Evolutionary conservation across 208 protist species (phyloP), one percentile per base, ranked within the genome.

Genomic region (Wallacemonas sp.): DNA sequence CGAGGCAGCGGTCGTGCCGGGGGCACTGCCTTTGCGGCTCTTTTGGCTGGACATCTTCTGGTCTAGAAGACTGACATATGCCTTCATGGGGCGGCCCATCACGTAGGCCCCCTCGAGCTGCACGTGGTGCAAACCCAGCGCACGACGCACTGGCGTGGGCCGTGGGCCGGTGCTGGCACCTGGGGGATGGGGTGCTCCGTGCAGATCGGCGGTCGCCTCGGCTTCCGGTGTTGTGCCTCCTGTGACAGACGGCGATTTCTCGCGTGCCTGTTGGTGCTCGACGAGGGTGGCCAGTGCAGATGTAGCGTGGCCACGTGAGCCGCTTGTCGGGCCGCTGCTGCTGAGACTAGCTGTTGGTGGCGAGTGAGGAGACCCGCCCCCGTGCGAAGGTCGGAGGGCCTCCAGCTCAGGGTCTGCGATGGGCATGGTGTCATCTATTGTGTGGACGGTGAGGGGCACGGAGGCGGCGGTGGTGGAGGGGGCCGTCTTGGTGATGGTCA

Each of bases 261-360:
- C 72, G 0, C 83, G 77, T 41, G 80, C 78, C 53, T 80, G 67
- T 44, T 89, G 79, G 45, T 93, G 83, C 30, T 85, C 79, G 14
- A 82, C 62, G n/a, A 93, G 68, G 3, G 82, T 90, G 41, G 65
- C 67, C 30, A 80, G 60, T 0, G 82, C 79, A 6, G 72, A 75
- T 0, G 77, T 61, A 19, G 64, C 62, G 21, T 76, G 68, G 53
- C 71, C 77, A 39, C 63, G 46, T 0, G 53, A 2, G 17, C 36
- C 58, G 36, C 24, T 45, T 5, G 39, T 34, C 38, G 26, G 19
- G 38, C 22, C 26, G 41, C 58, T 26, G 6, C 36, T 22, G 14
- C 5, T 15, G 26, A 11, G 2, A 21, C 19, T 22, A n/a, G 33
- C 3, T 2, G 21, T 19, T 5, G 51, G 12, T n/a, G 49, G 19